Percentiles rank a stretch among this genome's conserved stretches.
These are phyloP conservation scores for Erythrophleum ivorense DNA, from an alignment of 331 rosid genomes.

Conservation along the genomic window DNA sequence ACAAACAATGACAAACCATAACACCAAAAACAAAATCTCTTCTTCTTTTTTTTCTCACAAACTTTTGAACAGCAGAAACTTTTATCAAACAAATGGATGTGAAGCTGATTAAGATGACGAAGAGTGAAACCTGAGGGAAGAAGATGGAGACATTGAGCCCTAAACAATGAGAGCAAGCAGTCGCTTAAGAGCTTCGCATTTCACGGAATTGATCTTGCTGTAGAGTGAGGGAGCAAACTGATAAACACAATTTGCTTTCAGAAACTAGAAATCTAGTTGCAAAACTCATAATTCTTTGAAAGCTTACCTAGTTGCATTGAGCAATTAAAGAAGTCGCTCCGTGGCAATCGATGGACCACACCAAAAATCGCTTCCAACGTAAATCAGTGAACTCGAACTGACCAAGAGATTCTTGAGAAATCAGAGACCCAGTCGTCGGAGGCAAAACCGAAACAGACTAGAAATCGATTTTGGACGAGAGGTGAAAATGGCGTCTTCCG, in stretches of 20 bases:
- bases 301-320: too few relatives aligned
- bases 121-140: slow-evolving; percentile 78
- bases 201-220: slow-evolving; percentile 93
- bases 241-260: slow-evolving; percentile 28
- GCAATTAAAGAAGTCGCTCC: too few relatives aligned
- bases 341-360: too few relatives aligned
- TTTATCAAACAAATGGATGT: background rate
- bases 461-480: too few relatives aligned
- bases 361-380: too few relatives aligned
- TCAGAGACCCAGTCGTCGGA: too few relatives aligned
- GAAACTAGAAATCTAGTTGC: too few relatives aligned
- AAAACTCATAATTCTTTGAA: slow-evolving; percentile 32
- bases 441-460: too few relatives aligned
- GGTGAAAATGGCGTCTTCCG: too few relatives aligned
- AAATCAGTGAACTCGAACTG: too few relatives aligned
- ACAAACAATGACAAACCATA: background rate
- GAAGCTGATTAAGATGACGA: background rate
- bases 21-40: background rate
- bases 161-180: slow-evolving; percentile 94
- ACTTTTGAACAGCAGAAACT: background rate
- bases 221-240: slow-evolving; percentile 78
- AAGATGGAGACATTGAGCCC: slow-evolving; percentile 90
- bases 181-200: slow-evolving; percentile 95
- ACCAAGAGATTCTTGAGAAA: too few relatives aligned
- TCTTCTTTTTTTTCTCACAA: too few relatives aligned